phyloP scores from a whole-genome alignment of 2,329 filamentous ascomycete genomes.

The Aspergillus japonicus region DNA sequence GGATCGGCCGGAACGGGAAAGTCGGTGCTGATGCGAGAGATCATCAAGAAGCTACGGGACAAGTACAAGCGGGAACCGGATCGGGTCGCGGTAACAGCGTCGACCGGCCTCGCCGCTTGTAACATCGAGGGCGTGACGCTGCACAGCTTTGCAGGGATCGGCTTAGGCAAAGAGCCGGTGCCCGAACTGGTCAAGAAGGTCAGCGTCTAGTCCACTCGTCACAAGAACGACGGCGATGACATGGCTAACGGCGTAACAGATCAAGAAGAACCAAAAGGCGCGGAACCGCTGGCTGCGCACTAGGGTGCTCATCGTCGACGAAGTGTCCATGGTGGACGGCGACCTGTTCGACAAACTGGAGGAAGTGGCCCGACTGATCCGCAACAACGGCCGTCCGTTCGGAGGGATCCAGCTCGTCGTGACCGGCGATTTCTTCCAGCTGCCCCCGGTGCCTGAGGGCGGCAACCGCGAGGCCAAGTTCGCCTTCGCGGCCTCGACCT shows the following conservation, averaged over 20 bases:
- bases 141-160: slow-evolving; percentile 94
- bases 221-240: neutral
- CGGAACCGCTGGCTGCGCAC: slow-evolving; percentile 85
- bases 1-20: slow-evolving; percentile 96
- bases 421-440: slow-evolving; percentile 96
- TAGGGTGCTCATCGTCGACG: slow-evolving; percentile 85
- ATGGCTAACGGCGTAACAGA: slow-evolving; percentile 41
- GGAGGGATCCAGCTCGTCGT: slow-evolving; percentile 95
- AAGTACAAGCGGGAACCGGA: slow-evolving; percentile 78
- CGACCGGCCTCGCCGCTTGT: slow-evolving; percentile 91
- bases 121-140: slow-evolving; percentile 95
- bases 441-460: slow-evolving; percentile 84
- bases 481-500: slow-evolving; percentile 87
- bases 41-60: slow-evolving; percentile 75
- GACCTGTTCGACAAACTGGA: slow-evolving; percentile 96
- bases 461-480: slow-evolving; percentile 73
- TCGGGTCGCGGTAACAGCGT: slow-evolving; percentile 87
- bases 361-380: slow-evolving; percentile 76
- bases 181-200: slow-evolving; percentile 77
- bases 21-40: slow-evolving; percentile 89
- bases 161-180: slow-evolving; percentile 85
- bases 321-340: slow-evolving; percentile 97
- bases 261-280: slow-evolving; percentile 82
- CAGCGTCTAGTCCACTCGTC: neutral
- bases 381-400: slow-evolving; percentile 89